Evolutionary conservation across 164 flowering plant genomes (phyloP), one percentile per base, ranked within the genome.

Genomic region (Stephania yunnanensis): DNA sequence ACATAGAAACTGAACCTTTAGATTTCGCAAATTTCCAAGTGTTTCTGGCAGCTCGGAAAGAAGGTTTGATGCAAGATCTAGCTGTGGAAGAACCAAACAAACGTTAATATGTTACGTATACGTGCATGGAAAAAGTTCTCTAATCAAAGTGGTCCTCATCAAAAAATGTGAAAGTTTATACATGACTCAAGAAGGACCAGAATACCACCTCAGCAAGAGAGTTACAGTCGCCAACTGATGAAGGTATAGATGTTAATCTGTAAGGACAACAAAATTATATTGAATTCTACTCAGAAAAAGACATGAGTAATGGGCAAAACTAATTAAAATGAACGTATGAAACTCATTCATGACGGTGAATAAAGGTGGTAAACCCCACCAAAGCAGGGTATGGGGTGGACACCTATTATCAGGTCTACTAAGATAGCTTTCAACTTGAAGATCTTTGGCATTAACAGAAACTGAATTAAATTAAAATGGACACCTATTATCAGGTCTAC

Each of bases 51-150:
- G 79, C 72, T 89, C 90, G 8, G 77, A 76, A 61, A 94, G 84
- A 80, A 88, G 88, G 86, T 94, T 94, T 48, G 90, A 86, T 73
- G 97, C 91, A 72, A 94, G 85, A 82, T 94, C 92, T 80, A 91
- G 84, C 97, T 94, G 87, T 78, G 83, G 10, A 55, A 69, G 0
- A 70, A 76, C 72, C 69, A 55, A 8, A 12, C 7, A 42, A 22
- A 66, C 46, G 6, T 50, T 50, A 8, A 73, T 4, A 31, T 25
- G 15, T 50, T 7, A 9, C 9, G 55, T 2, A 10, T 50, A 50
- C 9, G 55, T 50, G 22, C 36, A 50, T 5, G 44, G 7, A 9
- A 69, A 5, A 10, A 17, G 17, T 25, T 42, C 48, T 19, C 46
- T 10, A 69, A 31, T 44, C 70, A 22, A 10, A 44, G 13, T 10